These are phyloP conservation scores for Septoria petroselini DNA, from an alignment of 2,329 filamentous ascomycete genomes.

Conservation along the genomic window DNA sequence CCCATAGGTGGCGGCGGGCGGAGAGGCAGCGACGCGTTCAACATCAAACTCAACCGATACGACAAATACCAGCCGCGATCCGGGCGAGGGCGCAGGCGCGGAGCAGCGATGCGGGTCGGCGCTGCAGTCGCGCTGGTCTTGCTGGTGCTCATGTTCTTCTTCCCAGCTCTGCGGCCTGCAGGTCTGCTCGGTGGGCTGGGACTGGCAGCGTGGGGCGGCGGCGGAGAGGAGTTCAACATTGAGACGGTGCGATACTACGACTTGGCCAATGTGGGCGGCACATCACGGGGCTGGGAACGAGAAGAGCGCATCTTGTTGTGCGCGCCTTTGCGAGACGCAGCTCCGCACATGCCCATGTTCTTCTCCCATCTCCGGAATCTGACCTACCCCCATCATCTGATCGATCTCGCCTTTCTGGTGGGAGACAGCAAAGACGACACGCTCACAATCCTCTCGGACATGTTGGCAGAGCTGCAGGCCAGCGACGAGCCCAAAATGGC, in stretches of 20 bases:
- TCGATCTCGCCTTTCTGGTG: constrained; percentile 93
- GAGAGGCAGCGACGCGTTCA: constrained; percentile 51
- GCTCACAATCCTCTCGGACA: constrained; percentile 68
- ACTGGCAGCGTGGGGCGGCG: constrained; percentile 53
- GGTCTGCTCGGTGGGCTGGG: constrained; percentile 58
- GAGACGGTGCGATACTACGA: constrained; percentile 98
- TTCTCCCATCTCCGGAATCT: constrained; percentile 96
- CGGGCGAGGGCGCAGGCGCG: constrained; percentile 65
- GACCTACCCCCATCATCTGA: constrained; percentile 93
- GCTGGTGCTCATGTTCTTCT: constrained; percentile 66
- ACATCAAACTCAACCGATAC: constrained; percentile 86
- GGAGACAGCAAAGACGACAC: constrained; percentile 96
- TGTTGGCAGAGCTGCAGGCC: constrained; percentile 74
- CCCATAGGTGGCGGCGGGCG: constrained; percentile 45
- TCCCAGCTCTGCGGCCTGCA: constrained; percentile 67
- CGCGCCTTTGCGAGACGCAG: constrained; percentile 88
- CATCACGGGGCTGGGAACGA: constrained; percentile 88
- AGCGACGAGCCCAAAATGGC: constrained; percentile 74
- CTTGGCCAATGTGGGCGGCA: constrained; percentile 84
- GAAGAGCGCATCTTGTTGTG: constrained; percentile 94
- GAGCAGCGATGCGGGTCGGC: constrained; percentile 66
- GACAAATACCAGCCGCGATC: constrained; percentile 74
- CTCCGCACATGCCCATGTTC: constrained; percentile 93
- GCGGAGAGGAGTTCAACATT: constrained; percentile 68
- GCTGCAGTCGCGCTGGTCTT: constrained; percentile 55